Percentiles rank a stretch among this genome's conserved stretches.
Conservation (phyloP, 2,329 filamentous ascomycete genomes). For the Ilyonectria mors-panacis region DNA sequence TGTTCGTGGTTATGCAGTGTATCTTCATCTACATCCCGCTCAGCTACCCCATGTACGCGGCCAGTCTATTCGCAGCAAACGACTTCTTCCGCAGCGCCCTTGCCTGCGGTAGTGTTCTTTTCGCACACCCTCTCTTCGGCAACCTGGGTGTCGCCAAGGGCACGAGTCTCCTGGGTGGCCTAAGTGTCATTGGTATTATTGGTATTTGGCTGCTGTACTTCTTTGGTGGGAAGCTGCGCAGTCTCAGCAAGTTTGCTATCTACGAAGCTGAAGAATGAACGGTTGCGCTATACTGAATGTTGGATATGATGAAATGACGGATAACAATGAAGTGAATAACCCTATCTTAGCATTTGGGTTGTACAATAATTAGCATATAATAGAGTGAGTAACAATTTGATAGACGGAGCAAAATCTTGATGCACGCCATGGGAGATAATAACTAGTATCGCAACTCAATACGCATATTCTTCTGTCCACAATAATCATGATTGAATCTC, state of each 20-base stretch:
- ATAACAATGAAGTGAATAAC: background rate
- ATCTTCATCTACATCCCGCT: slow-evolving; percentile 73
- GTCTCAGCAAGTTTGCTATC: slow-evolving; percentile 71
- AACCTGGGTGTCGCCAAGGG: slow-evolving; percentile 73
- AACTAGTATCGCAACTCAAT: slow-evolving; percentile 1
- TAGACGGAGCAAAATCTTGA: slow-evolving; percentile 3
- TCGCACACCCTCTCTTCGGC: slow-evolving; percentile 71
- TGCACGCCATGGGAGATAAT: slow-evolving; percentile 13
- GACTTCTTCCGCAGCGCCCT: slow-evolving; percentile 72
- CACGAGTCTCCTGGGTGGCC: slow-evolving; percentile 69
- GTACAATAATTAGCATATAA: background rate
- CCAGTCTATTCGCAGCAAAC: slow-evolving; percentile 72
- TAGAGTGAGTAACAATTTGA: slow-evolving; percentile 11
- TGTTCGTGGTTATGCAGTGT: slow-evolving; percentile 71
- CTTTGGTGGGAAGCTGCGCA: slow-evolving; percentile 67
- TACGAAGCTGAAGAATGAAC: slow-evolving; percentile 45
- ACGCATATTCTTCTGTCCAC: no score
- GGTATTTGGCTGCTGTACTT: slow-evolving; percentile 74
- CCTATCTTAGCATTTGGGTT: slow-evolving; percentile 28
- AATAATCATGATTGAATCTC: background rate
- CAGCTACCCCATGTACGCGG: slow-evolving; percentile 70
- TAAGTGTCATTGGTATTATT: slow-evolving; percentile 68
- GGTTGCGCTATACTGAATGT: background rate
- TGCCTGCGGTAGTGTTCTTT: slow-evolving; percentile 73
- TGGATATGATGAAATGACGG: background rate